Evolutionary conservation across 805 yeast species (phyloP).

Genomic region (Candida parachauliodes): DNA sequence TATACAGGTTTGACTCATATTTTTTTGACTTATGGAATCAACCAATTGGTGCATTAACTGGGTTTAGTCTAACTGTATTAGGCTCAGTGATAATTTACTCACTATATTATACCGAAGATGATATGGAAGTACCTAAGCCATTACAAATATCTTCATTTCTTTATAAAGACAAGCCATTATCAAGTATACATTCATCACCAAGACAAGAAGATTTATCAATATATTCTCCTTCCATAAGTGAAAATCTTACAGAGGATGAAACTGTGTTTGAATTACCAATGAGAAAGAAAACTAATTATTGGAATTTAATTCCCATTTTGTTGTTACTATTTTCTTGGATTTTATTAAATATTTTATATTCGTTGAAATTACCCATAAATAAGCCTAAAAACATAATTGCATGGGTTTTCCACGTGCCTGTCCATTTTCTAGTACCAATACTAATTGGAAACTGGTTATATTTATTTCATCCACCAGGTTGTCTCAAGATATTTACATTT

Average conservation of each 20-base stretch:
- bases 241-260: constrained; percentile 1
- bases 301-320: constrained; percentile 31
- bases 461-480: constrained; percentile 66
- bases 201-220: neutral
- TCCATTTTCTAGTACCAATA: constrained; percentile 60
- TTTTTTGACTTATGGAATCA: constrained; percentile 8
- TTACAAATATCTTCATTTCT: constrained; percentile 1
- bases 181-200: neutral
- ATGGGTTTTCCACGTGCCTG: constrained; percentile 59
- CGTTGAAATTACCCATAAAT: constrained; percentile 39
- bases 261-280: neutral
- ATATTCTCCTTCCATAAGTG: neutral
- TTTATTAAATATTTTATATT: constrained; percentile 43
- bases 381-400: constrained; percentile 51
- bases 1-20: constrained; percentile 9
- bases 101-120: constrained; percentile 2
- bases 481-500: constrained; percentile 48
- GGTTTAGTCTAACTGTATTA: constrained; percentile 1
- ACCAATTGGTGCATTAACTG: constrained; percentile 7
- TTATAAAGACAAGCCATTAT: neutral
- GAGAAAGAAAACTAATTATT: constrained; percentile 11
- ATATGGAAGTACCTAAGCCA: neutral
- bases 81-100: neutral
- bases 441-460: constrained; percentile 60
- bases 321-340: constrained; percentile 46